Evolutionary conservation across 2,329 filamentous ascomycete species (phyloP).

Genomic region (Xylaria sp.): DNA sequence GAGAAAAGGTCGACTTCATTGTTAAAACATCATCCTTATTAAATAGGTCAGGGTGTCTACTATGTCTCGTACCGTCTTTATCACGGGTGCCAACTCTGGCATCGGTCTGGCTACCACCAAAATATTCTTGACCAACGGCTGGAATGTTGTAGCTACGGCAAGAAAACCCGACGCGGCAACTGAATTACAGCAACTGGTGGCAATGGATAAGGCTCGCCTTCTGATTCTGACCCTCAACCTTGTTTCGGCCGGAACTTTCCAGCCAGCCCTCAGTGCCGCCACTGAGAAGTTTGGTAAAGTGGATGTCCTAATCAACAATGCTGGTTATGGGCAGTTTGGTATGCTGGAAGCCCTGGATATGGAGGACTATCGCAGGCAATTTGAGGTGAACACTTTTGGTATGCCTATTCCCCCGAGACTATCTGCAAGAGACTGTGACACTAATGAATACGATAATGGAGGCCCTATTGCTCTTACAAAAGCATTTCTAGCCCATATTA

Average conservation of each 20-base stretch:
- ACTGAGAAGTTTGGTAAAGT: not conserved
- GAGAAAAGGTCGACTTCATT: not conserved
- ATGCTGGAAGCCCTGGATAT: not conserved
- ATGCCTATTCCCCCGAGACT: not conserved
- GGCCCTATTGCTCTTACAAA: not conserved
- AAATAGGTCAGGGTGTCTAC: not conserved
- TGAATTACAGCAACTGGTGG: not conserved
- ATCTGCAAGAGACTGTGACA: not conserved
- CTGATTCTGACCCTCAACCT: not conserved
- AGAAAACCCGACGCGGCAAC: not conserved
- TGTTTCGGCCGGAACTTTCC: not conserved
- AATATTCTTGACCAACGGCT: not conserved
- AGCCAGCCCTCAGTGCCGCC: not conserved
- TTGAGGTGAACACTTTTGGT: not conserved
- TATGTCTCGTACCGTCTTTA: not conserved
- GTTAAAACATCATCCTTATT: not conserved
- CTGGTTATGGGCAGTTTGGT: not conserved
- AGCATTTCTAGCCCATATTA: not conserved
- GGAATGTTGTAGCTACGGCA: not conserved
- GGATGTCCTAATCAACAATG: not conserved
- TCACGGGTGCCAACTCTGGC: not conserved
- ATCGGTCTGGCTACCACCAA: not conserved
- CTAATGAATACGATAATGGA: not conserved
- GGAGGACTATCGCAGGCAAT: not conserved
- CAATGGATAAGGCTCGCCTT: not conserved